Evolutionary conservation across 2,329 filamentous ascomycete species (phyloP).

Genomic region (Aspergillus candidus): DNA sequence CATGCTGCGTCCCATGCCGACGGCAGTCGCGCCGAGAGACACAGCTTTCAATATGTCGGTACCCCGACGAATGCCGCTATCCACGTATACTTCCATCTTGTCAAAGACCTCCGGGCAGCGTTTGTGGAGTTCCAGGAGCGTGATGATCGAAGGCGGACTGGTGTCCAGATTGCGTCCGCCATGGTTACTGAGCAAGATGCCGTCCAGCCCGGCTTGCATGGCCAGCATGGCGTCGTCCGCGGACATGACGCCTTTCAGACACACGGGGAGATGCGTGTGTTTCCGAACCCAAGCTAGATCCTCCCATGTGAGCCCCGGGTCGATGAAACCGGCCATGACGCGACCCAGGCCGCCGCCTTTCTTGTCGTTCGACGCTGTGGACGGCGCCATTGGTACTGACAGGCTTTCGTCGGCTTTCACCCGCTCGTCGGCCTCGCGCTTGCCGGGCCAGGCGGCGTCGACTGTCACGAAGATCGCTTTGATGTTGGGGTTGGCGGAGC

Average conservation of each 20-base stretch:
- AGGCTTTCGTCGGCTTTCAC: constrained; percentile 43
- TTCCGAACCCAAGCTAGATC: constrained; percentile 50
- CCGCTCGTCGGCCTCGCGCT: constrained; percentile 54
- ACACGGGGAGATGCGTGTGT: constrained; percentile 46
- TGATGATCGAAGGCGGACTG: constrained; percentile 45
- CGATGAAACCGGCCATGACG: constrained; percentile 49
- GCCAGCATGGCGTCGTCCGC: constrained; percentile 51
- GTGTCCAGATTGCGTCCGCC: constrained; percentile 53
- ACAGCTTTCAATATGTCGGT: constrained; percentile 52
- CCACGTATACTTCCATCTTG: constrained; percentile 48
- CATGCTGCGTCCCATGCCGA: constrained; percentile 50
- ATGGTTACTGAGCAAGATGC: constrained; percentile 54
- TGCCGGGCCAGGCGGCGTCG: constrained; percentile 49
- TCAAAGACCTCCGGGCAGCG: constrained; percentile 47
- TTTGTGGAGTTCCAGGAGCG: constrained; percentile 48
- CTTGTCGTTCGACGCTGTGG: constrained; percentile 44
- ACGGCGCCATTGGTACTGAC: constrained; percentile 40
- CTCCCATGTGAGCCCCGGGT: constrained; percentile 48
- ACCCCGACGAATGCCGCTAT: constrained; percentile 50
- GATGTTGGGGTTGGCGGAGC: constrained; percentile 37
- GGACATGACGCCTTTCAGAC: constrained; percentile 53
- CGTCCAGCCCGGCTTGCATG: constrained; percentile 46
- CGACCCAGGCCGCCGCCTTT: constrained; percentile 50
- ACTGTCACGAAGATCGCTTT: constrained; percentile 49
- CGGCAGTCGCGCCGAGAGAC: constrained; percentile 49